Evolutionary conservation across 768 basidiomycete species (phyloP), one percentile per base, ranked within the genome.

Genomic region (Kwoniella dejecticola): DNA sequence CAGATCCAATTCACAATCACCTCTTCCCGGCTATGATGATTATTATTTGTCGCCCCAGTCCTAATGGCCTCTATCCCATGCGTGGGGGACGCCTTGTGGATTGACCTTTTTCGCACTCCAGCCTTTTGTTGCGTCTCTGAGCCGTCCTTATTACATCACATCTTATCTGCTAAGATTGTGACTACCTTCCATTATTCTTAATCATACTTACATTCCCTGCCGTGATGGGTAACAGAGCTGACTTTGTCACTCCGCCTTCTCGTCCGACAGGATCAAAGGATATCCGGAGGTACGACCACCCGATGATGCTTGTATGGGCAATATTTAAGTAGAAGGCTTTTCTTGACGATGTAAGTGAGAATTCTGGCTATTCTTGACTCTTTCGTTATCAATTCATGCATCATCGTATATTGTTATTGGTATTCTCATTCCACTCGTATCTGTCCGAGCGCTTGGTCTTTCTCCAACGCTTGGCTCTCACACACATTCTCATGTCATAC

Each of bases 41-140:
- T 47, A 61, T 60, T 36, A 56, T 60, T 69, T 73, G 71, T 73
- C 71, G 71, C 71, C 71, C 71, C 71, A 73, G 71, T 73, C 71
- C 71, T 73, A 73, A 55, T 66, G 68, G 71, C 68, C 68, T 70
- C 68, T 70, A 70, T 70, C 66, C 57, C 61, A 60, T 56, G 10
- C 44, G 57, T 62, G 65, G 64, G 68, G 68, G 68, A 70, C 68
- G 68, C 67, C 66, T 47, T 72, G 71, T 57, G 71, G 71, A 72
- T 68, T 55, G 66, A 68, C 66, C 33, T 29, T 52, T 26, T 57
- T 60, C 60, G 71, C 68, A 68, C 66, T 57, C 29, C 60, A 62
- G 64, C 68, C 71, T 68, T 69, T 66, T 48, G 62, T 65, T 62
- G 63, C 62, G 49, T 60, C 48, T 53, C 71, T 72, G 71, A 72